These are phyloP conservation scores for Cutaneotrichosporon arboriforme DNA, from an alignment of 1,284 basidiomycete species.

Conservation along the genomic window DNA sequence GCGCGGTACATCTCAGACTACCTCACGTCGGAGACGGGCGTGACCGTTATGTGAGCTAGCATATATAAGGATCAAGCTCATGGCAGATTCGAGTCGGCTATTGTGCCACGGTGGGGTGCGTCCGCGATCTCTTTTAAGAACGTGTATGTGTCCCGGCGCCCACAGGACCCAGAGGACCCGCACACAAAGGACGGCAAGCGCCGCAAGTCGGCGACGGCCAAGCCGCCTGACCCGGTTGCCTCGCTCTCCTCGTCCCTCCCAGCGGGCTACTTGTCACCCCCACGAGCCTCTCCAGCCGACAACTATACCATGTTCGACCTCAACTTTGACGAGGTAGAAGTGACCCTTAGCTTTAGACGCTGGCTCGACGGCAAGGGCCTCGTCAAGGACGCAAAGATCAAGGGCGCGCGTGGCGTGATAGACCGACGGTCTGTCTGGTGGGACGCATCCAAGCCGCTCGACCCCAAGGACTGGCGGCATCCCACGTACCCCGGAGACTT, in stretches of 20 bases:
- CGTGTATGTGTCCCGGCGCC: slow-evolving; percentile 84
- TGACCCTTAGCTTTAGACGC: slow-evolving; percentile 82
- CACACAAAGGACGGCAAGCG: slow-evolving; percentile 31
- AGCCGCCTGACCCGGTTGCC: slow-evolving; percentile 34
- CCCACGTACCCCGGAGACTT: slow-evolving; percentile 74
- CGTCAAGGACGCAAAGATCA: slow-evolving; percentile 81
- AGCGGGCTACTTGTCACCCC: slow-evolving; percentile 31
- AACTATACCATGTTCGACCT: slow-evolving; percentile 87
- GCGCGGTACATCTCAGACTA: slow-evolving; percentile 88
- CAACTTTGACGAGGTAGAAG: slow-evolving; percentile 89
- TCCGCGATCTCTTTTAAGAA: slow-evolving; percentile 94
- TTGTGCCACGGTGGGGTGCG: slow-evolving; percentile 96
- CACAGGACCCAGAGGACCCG: slow-evolving; percentile 46
- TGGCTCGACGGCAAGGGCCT: slow-evolving; percentile 97
- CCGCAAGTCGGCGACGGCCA: slow-evolving; percentile 22
- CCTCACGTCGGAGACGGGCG: slow-evolving; percentile 85
- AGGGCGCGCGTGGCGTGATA: slow-evolving; percentile 88
- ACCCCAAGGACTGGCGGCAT: slow-evolving; percentile 77
- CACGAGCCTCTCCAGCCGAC: slow-evolving; percentile 29
- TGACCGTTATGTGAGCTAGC: slow-evolving; percentile 66
- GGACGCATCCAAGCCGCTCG: slow-evolving; percentile 70
- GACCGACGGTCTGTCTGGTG: slow-evolving; percentile 86
- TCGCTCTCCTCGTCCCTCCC: slow-evolving; percentile 38
- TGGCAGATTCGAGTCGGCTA: slow-evolving; percentile 79
- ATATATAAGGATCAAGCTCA: background rate